Conservation (phyloP, 2,329 filamentous ascomycete genomes). For the Ophidiomyces ophidiicola region DNA sequence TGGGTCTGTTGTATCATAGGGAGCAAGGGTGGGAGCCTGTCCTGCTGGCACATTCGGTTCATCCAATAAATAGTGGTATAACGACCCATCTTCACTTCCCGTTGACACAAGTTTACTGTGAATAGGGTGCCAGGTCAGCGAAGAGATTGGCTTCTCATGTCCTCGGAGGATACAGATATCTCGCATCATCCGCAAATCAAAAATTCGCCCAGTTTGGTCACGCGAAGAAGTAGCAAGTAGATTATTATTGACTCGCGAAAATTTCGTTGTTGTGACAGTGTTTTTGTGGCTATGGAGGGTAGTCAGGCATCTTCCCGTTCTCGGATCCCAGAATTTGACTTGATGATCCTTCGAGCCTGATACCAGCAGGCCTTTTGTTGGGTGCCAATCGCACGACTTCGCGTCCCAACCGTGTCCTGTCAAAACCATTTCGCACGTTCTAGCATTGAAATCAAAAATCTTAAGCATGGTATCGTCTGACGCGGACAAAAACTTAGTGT, state of each 20-base stretch:
- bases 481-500: slow-evolving; percentile 90
- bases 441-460: slow-evolving; percentile 89
- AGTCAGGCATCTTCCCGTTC: slow-evolving; percentile 76
- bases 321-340: slow-evolving; percentile 97
- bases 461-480: slow-evolving; percentile 88
- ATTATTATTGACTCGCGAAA: slow-evolving; percentile 72
- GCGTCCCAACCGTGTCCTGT: slow-evolving; percentile 97
- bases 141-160: slow-evolving; percentile 92
- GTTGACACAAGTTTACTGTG: slow-evolving; percentile 83
- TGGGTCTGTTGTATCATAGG: slow-evolving; percentile 75
- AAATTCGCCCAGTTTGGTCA: slow-evolving; percentile 84
- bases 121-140: slow-evolving; percentile 83
- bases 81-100: slow-evolving; percentile 75
- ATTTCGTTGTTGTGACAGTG: slow-evolving; percentile 82
- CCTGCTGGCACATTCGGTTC: slow-evolving; percentile 78
- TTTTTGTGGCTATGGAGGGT: slow-evolving; percentile 96
- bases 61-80: slow-evolving; percentile 91
- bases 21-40: slow-evolving; percentile 57
- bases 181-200: slow-evolving; percentile 95
- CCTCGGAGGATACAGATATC: slow-evolving; percentile 88
- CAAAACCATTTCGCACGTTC: slow-evolving; percentile 68
- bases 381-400: slow-evolving; percentile 96
- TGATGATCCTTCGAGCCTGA: slow-evolving; percentile 96
- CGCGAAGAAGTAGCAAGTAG: slow-evolving; percentile 85
- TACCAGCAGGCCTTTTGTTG: slow-evolving; percentile 81